Evolutionary conservation across 1,139 yeast species (phyloP).

Genomic region (Hansenula lynferdii): DNA sequence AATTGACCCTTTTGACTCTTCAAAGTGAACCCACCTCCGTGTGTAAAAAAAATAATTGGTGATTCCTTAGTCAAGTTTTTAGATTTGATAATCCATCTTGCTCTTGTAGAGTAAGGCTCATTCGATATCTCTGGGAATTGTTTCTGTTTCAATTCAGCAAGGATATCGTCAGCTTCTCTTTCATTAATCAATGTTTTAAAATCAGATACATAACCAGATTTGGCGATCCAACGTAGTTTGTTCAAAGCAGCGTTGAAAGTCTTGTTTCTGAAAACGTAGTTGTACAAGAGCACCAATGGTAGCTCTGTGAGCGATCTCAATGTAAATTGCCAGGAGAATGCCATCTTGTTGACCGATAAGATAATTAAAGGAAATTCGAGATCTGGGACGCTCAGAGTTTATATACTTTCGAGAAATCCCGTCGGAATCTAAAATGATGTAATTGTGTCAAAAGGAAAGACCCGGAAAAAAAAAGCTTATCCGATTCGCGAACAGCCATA

Average conservation of each 20-base stretch:
- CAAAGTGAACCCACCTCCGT: slow-evolving; percentile 40
- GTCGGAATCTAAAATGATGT: too few species aligned
- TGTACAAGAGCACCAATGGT: neutral
- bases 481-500: too few species aligned
- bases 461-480: too few species aligned
- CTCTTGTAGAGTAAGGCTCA: neutral
- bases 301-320: too few species aligned
- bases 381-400: too few species aligned
- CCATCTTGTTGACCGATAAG: too few species aligned
- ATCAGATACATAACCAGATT: neutral
- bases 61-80: slow-evolving; percentile 18
- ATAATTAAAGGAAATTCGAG: too few species aligned
- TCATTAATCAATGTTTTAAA: neutral
- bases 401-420: too few species aligned
- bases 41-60: slow-evolving; percentile 27
- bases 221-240: neutral
- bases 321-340: too few species aligned
- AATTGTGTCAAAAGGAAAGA: too few species aligned
- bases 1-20: slow-evolving; percentile 24
- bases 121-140: neutral
- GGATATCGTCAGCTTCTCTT: neutral
- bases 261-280: neutral
- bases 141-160: neutral
- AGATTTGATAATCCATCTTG: slow-evolving; percentile 18
- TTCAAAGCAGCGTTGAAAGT: neutral